Conservation (phyloP, 1,284 basidiomycete genomes). For the Pseudozyma hubeiensis region DNA sequence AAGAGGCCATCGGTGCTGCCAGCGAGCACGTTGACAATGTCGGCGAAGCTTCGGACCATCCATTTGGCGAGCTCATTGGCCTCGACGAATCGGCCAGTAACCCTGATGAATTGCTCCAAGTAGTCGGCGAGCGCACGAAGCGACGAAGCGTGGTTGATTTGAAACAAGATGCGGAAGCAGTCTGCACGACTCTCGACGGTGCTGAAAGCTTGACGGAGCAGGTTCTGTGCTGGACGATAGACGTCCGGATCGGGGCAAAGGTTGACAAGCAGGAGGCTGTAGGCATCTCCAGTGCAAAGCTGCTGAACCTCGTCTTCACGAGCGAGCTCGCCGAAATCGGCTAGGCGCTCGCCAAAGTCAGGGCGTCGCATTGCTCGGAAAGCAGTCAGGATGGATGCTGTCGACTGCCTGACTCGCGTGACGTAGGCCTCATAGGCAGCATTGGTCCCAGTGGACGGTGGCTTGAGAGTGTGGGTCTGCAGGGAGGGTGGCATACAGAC, state of each 20-base stretch:
- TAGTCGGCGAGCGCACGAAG: conserved; percentile 49
- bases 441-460: conserved; percentile 12
- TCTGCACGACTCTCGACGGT: conserved; percentile 55
- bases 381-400: conserved; percentile 36
- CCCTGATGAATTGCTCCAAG: conserved; percentile 47
- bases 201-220: conserved; percentile 57
- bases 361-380: conserved; percentile 41
- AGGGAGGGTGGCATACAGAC: conserved; percentile 45
- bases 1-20: conserved; percentile 62
- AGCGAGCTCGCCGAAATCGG: conserved; percentile 47
- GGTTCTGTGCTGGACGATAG: conserved; percentile 54
- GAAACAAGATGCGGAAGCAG: conserved; percentile 58
- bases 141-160: conserved; percentile 39
- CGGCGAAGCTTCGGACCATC: conserved; percentile 61
- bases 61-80: conserved; percentile 61
- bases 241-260: conserved; percentile 54
- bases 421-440: conserved; percentile 43
- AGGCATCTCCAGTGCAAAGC: conserved; percentile 46
- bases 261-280: conserved; percentile 50
- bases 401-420: conserved; percentile 35
- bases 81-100: conserved; percentile 43
- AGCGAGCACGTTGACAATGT: conserved; percentile 64
- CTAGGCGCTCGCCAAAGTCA: conserved; percentile 40
- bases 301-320: conserved; percentile 46
- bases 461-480: conserved; percentile 47